These are phyloP conservation scores for Helianthus tuberosus DNA, from an alignment of 129 eudicot species.

Conservation along the genomic window DNA sequence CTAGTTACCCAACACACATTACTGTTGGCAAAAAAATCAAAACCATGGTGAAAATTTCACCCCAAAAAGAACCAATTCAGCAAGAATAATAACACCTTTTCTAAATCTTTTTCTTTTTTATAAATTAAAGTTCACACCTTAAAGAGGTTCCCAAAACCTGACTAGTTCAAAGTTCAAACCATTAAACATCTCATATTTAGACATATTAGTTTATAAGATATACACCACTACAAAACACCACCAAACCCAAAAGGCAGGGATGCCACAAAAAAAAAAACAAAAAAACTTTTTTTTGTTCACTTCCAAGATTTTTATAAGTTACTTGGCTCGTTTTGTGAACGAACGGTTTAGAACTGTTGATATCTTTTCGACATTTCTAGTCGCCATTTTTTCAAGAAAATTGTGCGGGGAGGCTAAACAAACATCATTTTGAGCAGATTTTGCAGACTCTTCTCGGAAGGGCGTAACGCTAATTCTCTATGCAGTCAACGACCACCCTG, in stretches of 20 bases:
- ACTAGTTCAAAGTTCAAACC: constrained; percentile 23
- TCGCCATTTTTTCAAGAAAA: constrained; percentile 10
- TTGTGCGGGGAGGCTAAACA: not conserved
- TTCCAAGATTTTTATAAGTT: constrained; percentile 12
- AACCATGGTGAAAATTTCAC: not conserved
- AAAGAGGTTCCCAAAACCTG: constrained; percentile 20
- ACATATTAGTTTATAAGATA: constrained; percentile 9
- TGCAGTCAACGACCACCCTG: not conserved
- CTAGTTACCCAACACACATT: not conserved
- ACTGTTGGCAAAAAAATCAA: not conserved
- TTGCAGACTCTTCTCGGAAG: not conserved
- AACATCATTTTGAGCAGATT: constrained; percentile 12
- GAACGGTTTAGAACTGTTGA: constrained; percentile 25
- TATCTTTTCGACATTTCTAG: constrained; percentile 22
- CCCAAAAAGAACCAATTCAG: not conserved
- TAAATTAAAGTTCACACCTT: not conserved
- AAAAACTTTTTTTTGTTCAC: not conserved
- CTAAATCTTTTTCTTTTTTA: not conserved
- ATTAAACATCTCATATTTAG: constrained; percentile 18
- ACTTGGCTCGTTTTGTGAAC: constrained; percentile 6
- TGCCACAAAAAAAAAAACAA: constrained; percentile 23
- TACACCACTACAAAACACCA: constrained; percentile 30
- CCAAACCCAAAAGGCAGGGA: constrained; percentile 21
- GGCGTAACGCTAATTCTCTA: not conserved
- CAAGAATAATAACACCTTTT: not conserved